These are phyloP conservation scores for Cryptococcus wingfieldii DNA, from an alignment of 1,284 basidiomycete genomes.

Conservation along the genomic window DNA sequence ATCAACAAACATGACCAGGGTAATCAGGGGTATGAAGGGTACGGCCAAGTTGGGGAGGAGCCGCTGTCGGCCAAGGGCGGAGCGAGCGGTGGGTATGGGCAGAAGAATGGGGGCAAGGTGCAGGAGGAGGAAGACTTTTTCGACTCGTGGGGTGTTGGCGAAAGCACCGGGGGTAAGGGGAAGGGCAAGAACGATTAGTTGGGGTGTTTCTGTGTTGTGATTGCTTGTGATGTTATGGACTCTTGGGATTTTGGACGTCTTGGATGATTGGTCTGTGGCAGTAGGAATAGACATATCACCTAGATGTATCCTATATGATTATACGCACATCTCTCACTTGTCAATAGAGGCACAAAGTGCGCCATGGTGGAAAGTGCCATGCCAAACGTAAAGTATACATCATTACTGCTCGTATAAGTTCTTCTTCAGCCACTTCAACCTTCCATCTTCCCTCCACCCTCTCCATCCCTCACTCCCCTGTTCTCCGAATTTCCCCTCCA, in stretches of 20 bases:
- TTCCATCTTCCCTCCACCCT: constrained; percentile 28
- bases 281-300: too few species aligned
- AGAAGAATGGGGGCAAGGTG: too few species aligned
- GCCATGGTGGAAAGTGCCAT: too few species aligned
- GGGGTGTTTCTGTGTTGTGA: too few species aligned
- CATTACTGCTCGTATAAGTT: constrained; percentile 7
- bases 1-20: constrained; percentile 16
- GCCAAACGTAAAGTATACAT: not conserved
- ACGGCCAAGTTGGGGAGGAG: constrained; percentile 30
- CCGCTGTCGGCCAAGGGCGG: constrained; percentile 22
- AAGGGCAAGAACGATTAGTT: not conserved
- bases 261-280: too few species aligned
- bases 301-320: too few species aligned
- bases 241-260: too few species aligned
- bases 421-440: constrained; percentile 20
- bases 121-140: constrained; percentile 36
- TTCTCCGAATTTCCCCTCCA: constrained; percentile 43
- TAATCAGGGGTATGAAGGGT: constrained; percentile 16
- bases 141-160: constrained; percentile 27
- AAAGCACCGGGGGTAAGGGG: too few species aligned
- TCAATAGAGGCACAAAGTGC: too few species aligned
- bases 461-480: constrained; percentile 27
- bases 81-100: not conserved
- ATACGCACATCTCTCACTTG: too few species aligned
- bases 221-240: too few species aligned